Evolutionary conservation across 176 grass and related monocot species (phyloP), one percentile per base, ranked within the genome.

Genomic region (Phyllostachys edulis): DNA sequence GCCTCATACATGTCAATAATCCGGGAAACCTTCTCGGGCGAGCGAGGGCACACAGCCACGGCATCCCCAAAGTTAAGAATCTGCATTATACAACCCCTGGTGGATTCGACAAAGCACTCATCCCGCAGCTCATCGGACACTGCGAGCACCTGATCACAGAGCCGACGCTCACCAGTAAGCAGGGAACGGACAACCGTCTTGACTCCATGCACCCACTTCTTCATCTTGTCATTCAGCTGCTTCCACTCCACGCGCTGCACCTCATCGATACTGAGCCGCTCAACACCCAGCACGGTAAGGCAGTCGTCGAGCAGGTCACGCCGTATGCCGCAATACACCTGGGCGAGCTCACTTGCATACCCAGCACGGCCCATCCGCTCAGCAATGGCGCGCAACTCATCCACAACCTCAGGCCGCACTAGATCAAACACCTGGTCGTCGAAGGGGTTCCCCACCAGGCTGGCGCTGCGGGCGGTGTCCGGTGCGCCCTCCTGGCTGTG

Each of bases 1-100:
- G 90, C 96, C 83, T 98, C 96, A 34, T 95, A 95, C 96, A 98
- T 98, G 75, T 95, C 93, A 45, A 98, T 83, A 23, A 98, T 92
- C 23, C 91, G 81, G 57, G 94, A 95, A 56, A 98, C 91, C 80
- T 98, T 98, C 91, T 98, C 96, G 0, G 93, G 84, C 2, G 96
- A 94, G 4, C 96, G 85, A 21, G 79, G 75, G 57, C 91, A 93
- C 82, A 98, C 94, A 12, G 91, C 86, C 41, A 98, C 92, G 0
- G 96, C 96, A 71, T 94, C 96, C 20, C 89, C 96, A 80, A 98
- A 98, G 82, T 94, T 94, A 6, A 94, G 84, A 50, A 98, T 89
- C 80, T 98, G 96, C 87, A 98, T 92, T 60, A 95, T 85, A 49
- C 91, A 95, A 4, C 91, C 89, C 63, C 90, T 98, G 44, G 93